These are phyloP conservation scores for Solanum aculeatissimum DNA, from an alignment of 305 asterid species.

Conservation along the genomic window DNA sequence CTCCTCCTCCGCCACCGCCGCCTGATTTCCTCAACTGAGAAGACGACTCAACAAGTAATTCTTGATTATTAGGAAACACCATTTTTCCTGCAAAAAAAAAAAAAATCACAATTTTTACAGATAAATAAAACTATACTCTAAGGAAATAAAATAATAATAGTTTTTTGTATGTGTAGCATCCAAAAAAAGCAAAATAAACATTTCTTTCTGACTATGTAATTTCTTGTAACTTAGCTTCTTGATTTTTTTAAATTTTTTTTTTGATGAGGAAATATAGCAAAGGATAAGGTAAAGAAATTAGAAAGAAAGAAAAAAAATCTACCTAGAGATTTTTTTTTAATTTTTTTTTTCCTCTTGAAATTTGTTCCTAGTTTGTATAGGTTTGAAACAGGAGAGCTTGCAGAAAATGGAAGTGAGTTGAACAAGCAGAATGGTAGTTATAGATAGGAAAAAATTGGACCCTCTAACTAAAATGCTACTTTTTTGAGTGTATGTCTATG, in stretches of 20 bases:
- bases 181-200: conserved; percentile 36
- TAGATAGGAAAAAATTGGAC: conserved; percentile 38
- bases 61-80: conserved; percentile 60
- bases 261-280: conserved; percentile 30
- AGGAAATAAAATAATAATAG: not conserved
- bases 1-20: conserved; percentile 16
- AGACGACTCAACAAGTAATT: conserved; percentile 25
- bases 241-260: not conserved
- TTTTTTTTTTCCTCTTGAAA: not conserved
- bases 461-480: conserved; percentile 22
- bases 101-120: conserved; percentile 7
- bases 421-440: conserved; percentile 30
- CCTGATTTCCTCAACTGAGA: conserved; percentile 27
- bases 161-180: conserved; percentile 8
- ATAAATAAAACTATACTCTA: not conserved
- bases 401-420: conserved; percentile 57
- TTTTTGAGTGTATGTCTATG: not conserved
- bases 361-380: conserved; percentile 7
- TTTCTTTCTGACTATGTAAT: not conserved
- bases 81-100: not conserved
- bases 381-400: conserved; percentile 35
- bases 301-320: not conserved
- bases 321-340: not conserved
- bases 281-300: not conserved
- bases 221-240: too few relatives aligned